Evolutionary conservation across 805 yeast species (phyloP), one percentile per base, ranked within the genome.

Genomic region (Wickerhamiella hasegawae): DNA sequence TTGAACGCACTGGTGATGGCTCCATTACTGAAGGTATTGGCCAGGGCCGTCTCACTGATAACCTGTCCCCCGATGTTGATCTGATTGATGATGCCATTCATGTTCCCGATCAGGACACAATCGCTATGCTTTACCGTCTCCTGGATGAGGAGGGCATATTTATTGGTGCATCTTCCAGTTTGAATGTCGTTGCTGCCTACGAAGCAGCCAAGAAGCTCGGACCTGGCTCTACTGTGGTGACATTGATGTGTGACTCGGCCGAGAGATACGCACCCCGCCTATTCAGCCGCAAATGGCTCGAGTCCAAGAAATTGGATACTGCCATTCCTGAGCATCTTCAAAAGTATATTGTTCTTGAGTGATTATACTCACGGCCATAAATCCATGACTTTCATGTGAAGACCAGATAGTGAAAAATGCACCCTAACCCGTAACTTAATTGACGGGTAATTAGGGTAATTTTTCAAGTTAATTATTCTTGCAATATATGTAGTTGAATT

Each of bases 1-100:
- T 76, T 38, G 82, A 72, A 29, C 69, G 84, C 48, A 65, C 69
- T 1, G 96, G 96, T 21, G 36, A 34, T 19, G 71, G 82, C 3
- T 78, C 93, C 0, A 83, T 85, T 56, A 85, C 95, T 20, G 96
- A 85, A 60, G 96, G 96, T 22, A 83, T 85, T 59, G 96, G 96
- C 20, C 96, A 85, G 59, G 94, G 94, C 32, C 69, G 96, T 48
- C 77, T 85, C 48, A 85, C 95, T 4, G 77, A 70, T 43, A 85
- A 85, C 55, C 65, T 85, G 55, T 64, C 63, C 14, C 78, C 72
- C 30, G 94, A 82, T 42, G 60, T 83, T 20, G 76, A 66, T 6
- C 54, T 75, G 22, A 65, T 82, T 25, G 95, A 85, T 52, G 93
- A 76, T 46, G 92, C 95, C 1, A 57, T 80, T 33, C 67, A 69